phyloP scores from a whole-genome alignment of 2,329 filamentous ascomycete genomes.

The Fusarium sp. region DNA sequence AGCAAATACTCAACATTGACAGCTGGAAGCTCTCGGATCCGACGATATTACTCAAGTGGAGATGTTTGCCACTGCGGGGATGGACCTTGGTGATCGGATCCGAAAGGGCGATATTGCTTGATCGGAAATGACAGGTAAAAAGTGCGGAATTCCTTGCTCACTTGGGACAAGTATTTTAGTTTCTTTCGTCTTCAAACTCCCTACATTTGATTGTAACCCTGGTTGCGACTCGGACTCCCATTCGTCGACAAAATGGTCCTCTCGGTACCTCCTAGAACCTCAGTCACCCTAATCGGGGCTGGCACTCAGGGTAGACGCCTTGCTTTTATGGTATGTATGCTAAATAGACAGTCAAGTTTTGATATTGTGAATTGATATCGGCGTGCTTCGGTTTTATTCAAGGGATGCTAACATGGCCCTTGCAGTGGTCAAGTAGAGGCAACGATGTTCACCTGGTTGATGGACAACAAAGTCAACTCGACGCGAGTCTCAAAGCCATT shows the following conservation, averaged over 20 bases:
- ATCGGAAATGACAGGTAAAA: neutral
- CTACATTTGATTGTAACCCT: neutral
- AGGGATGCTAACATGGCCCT: neutral
- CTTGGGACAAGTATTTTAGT: neutral
- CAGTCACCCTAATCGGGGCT: constrained; percentile 49
- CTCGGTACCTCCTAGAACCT: constrained; percentile 16
- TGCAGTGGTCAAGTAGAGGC: constrained; percentile 52
- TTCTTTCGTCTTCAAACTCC: neutral
- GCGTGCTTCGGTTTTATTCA: too few species aligned
- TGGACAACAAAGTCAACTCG: constrained; percentile 44
- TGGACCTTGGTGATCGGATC: constrained; percentile 23
- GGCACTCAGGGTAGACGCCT: constrained; percentile 52
- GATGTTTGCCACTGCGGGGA: constrained; percentile 25
- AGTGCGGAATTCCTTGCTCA: neutral
- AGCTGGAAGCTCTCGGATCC: constrained; percentile 31
- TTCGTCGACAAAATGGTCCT: constrained; percentile 31
- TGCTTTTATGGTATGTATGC: constrained; percentile 49
- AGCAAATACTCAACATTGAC: constrained; percentile 6
- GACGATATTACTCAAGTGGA: constrained; percentile 3
- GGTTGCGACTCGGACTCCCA: neutral
- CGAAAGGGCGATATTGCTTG: constrained; percentile 18
- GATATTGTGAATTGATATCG: too few species aligned
- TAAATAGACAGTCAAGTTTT: too few species aligned
- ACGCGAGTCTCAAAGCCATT: constrained; percentile 48
- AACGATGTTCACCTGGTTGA: constrained; percentile 51